Conservation (phyloP, 305 asterid species). For the Fraxinus floribunda region DNA sequence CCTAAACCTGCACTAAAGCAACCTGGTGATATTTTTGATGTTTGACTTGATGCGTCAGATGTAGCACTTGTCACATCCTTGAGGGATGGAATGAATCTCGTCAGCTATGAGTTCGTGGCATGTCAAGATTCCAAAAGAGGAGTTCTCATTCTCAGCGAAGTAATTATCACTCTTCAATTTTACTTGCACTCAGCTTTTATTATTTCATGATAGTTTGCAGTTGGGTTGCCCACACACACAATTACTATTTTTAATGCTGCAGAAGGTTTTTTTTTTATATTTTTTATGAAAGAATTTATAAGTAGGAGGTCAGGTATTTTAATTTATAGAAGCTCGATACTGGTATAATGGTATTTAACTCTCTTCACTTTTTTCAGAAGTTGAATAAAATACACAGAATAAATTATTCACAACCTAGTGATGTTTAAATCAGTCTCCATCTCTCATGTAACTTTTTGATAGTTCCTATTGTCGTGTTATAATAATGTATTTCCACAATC, state of each 20-base stretch:
- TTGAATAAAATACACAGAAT: background rate
- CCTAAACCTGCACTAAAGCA: slow-evolving; percentile 22
- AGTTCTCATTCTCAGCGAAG: slow-evolving; percentile 94
- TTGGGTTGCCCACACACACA: slow-evolving; percentile 1
- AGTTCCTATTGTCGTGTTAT: background rate
- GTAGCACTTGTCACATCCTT: slow-evolving; percentile 88
- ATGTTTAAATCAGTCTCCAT: background rate
- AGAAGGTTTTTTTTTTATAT: background rate
- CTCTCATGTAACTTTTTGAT: background rate
- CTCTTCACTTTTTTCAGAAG: background rate
- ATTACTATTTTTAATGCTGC: slow-evolving; percentile 18
- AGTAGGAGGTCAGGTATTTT: background rate
- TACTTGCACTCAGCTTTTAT: slow-evolving; percentile 13
- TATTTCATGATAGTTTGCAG: slow-evolving; percentile 12
- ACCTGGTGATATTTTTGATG: slow-evolving; percentile 27
- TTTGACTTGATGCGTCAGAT: slow-evolving; percentile 54
- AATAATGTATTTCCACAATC: slow-evolving; percentile 4
- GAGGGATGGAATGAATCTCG: slow-evolving; percentile 98
- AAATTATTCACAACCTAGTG: background rate
- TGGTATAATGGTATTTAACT: background rate
- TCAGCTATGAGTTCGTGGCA: slow-evolving; percentile 95
- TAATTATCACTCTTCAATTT: slow-evolving; percentile 31
- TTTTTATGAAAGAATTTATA: slow-evolving; percentile 7
- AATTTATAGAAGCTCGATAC: background rate
- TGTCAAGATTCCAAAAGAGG: slow-evolving; percentile 88